Conservation (phyloP, 2,329 filamentous ascomycete genomes). For the Calcarisporium arbuscula region DNA sequence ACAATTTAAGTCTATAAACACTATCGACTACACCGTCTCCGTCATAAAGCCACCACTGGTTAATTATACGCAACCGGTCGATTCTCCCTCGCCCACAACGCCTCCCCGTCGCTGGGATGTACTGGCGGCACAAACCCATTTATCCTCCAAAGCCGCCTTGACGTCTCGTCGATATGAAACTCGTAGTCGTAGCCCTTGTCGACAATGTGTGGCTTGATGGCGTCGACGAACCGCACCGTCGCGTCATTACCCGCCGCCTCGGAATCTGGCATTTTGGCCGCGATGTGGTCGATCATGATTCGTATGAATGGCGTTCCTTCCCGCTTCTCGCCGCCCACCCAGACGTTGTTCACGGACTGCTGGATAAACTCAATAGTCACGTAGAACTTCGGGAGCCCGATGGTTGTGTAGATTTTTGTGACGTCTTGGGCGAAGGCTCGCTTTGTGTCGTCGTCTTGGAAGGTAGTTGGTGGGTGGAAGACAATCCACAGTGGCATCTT, state of each 20-base stretch:
- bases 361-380: constrained; percentile 9
- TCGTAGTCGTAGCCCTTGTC: constrained; percentile 36
- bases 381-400: constrained; percentile 9
- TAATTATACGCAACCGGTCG: too few species aligned
- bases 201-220: constrained; percentile 6
- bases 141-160: constrained; percentile 36
- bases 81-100: constrained; percentile 20
- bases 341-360: constrained; percentile 1
- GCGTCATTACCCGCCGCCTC: neutral
- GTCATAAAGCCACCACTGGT: too few species aligned
- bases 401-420: constrained; percentile 3
- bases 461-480: constrained; percentile 6
- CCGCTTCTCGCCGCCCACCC: constrained; percentile 5
- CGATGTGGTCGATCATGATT: constrained; percentile 7
- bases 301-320: constrained; percentile 7
- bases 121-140: constrained; percentile 32
- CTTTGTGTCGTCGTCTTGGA: constrained; percentile 5
- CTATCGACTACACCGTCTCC: too few species aligned
- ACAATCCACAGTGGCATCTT: constrained; percentile 11
- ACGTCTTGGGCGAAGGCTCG: constrained; percentile 5
- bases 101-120: constrained; percentile 26
- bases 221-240: neutral
- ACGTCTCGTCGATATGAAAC: constrained; percentile 34
- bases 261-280: constrained; percentile 1
- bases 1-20: too few species aligned